Percentiles rank a stretch among this genome's conserved stretches.
Evolutionary conservation across 768 basidiomycete species (phyloP).

Genomic region (Lentinula raphanica): DNA sequence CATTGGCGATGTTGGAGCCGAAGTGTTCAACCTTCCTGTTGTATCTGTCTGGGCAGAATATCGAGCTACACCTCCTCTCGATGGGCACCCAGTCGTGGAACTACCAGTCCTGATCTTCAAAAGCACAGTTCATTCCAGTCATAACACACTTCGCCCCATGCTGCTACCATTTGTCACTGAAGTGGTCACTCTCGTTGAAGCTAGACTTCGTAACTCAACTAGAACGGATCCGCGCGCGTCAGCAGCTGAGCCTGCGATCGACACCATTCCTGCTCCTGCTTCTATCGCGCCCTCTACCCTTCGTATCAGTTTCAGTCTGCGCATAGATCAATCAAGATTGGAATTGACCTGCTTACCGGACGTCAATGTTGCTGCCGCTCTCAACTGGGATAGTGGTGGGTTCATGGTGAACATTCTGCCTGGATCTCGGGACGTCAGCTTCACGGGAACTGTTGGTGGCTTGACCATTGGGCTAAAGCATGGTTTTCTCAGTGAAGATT

Average conservation of each 20-base stretch:
- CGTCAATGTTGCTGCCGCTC: slow-evolving; percentile 83
- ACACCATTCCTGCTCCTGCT: background rate
- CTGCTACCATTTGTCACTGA: slow-evolving; percentile 83
- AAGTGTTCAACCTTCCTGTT: slow-evolving; percentile 67
- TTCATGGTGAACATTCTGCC: slow-evolving; percentile 79
- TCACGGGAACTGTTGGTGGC: slow-evolving; percentile 78
- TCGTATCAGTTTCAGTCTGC: slow-evolving; percentile 80
- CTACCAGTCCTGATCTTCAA: slow-evolving; percentile 75
- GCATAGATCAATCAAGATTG: slow-evolving; percentile 85
- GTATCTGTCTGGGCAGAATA: slow-evolving; percentile 84
- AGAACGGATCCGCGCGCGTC: slow-evolving; percentile 11
- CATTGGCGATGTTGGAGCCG: slow-evolving; percentile 48
- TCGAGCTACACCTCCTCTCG: slow-evolving; percentile 47
- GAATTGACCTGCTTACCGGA: slow-evolving; percentile 86
- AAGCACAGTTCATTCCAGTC: slow-evolving; percentile 82
- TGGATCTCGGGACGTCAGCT: slow-evolving; percentile 61
- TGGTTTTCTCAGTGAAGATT: slow-evolving; percentile 79
- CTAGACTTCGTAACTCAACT: slow-evolving; percentile 55
- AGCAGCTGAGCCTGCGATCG: background rate
- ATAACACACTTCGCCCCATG: slow-evolving; percentile 77
- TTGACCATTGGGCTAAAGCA: slow-evolving; percentile 79
- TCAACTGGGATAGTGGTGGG: slow-evolving; percentile 94
- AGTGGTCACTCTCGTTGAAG: slow-evolving; percentile 64
- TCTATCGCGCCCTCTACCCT: slow-evolving; percentile 34
- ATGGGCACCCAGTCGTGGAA: slow-evolving; percentile 31